Evolutionary conservation across 78 protist genomes (phyloP).

Genomic region (Thecamonas trahens): DNA sequence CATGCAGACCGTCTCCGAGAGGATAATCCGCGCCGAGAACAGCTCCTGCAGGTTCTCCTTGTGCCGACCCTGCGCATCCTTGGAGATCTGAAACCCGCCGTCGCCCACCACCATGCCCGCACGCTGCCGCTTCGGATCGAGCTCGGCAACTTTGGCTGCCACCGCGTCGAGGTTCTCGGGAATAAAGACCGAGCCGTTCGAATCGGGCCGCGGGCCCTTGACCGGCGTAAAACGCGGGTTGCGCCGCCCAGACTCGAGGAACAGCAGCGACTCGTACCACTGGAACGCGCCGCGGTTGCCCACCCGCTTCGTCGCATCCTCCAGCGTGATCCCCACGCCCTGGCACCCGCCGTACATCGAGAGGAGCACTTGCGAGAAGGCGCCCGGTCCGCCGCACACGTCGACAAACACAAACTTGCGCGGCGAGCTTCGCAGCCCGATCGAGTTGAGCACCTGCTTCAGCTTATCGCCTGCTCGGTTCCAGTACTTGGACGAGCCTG

Average conservation of each 20-base stretch:
- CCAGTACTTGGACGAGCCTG: background rate
- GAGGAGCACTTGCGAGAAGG: constrained; percentile 3
- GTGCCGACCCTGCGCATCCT: background rate
- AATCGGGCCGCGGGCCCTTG: background rate
- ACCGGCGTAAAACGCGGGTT: background rate
- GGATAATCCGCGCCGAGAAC: background rate
- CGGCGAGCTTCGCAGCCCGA: no score
- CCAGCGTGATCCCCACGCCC: background rate
- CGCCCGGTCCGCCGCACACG: constrained; percentile 11
- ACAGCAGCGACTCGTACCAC: background rate
- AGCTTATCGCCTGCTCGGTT: constrained; percentile 8
- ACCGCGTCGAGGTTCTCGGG: background rate
- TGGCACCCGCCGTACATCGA: background rate
- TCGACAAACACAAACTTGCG: constrained; percentile 6
- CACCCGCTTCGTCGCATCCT: background rate
- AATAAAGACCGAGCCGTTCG: background rate
- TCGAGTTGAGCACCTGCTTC: background rate
- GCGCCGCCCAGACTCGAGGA: no score
- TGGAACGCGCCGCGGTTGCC: no score
- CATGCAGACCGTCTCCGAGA: background rate
- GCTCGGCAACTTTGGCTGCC: no score
- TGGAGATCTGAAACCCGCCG: constrained; percentile 9
- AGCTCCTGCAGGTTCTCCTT: constrained; percentile 13
- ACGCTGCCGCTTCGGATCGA: background rate
- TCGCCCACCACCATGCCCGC: constrained; percentile 3